Conservation (phyloP, 495 filamentous ascomycete species). For the Glonium stellatum region DNA sequence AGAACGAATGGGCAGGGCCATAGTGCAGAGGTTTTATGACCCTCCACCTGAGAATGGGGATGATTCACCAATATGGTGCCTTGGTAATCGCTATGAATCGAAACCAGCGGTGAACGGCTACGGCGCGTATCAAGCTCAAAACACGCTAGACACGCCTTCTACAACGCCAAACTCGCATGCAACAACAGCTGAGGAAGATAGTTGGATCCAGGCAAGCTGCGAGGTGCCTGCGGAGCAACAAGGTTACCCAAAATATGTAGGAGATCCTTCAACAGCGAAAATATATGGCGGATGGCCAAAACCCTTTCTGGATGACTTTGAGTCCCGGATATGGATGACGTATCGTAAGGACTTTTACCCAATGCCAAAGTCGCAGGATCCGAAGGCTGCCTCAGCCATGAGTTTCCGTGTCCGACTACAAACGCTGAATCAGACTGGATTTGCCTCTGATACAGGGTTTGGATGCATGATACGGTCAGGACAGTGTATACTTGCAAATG, state of each 20-base stretch:
- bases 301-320: constrained; percentile 84
- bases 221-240: constrained; percentile 16
- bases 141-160: constrained; percentile 23
- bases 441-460: constrained; percentile 93
- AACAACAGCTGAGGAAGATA: constrained; percentile 19
- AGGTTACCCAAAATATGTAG: constrained; percentile 21
- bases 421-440: constrained; percentile 70
- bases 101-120: constrained; percentile 18
- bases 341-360: constrained; percentile 82
- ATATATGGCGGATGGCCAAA: constrained; percentile 72
- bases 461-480: constrained; percentile 99
- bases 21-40: constrained; percentile 94
- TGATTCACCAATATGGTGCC: constrained; percentile 73
- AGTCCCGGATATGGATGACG: constrained; percentile 91
- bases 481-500: constrained; percentile 86
- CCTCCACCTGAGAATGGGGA: constrained; percentile 83
- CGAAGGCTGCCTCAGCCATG: constrained; percentile 61
- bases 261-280: neutral
- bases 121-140: constrained; percentile 7
- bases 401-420: constrained; percentile 82
- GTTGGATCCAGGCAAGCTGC: constrained; percentile 24
- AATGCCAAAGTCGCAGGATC: constrained; percentile 72
- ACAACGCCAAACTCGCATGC: constrained; percentile 31
- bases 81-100: constrained; percentile 68
- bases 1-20: constrained; percentile 23